Evolutionary conservation across 176 grass and related monocot genomes (phyloP).

Genomic region (Oryza glaberrima): DNA sequence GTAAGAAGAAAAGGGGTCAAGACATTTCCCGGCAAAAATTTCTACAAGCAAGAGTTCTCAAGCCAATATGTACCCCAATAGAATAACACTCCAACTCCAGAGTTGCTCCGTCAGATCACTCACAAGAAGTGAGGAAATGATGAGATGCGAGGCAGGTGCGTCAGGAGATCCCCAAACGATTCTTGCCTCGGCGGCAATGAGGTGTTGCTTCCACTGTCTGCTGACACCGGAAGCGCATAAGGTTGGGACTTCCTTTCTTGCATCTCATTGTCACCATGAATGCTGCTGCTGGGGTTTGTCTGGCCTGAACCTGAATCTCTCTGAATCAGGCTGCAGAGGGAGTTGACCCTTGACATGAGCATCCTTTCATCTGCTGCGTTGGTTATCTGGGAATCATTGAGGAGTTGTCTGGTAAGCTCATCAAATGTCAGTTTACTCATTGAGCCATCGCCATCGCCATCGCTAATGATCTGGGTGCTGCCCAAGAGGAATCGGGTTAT

Average conservation of each 20-base stretch:
- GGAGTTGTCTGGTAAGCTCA: constrained; percentile 58
- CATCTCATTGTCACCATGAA: constrained; percentile 11
- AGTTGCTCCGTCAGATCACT: constrained; percentile 16
- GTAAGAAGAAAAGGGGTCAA: background rate
- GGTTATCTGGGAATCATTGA: constrained; percentile 58
- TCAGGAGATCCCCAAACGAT: constrained; percentile 60
- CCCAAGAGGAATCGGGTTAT: constrained; percentile 54
- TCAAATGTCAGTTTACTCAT: constrained; percentile 54
- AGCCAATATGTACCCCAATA: background rate
- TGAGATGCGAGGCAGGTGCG: constrained; percentile 63
- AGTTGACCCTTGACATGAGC: constrained; percentile 84
- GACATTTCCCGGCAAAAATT: constrained; percentile 13
- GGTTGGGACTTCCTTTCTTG: constrained; percentile 27
- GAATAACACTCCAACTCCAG: background rate
- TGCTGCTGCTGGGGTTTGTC: background rate
- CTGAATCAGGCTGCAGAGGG: constrained; percentile 74
- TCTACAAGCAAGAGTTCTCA: constrained; percentile 7
- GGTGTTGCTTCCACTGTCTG: constrained; percentile 6
- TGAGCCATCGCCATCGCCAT: background rate
- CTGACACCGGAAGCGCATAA: background rate
- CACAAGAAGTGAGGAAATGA: constrained; percentile 74
- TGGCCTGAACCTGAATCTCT: constrained; percentile 34
- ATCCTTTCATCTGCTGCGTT: constrained; percentile 57
- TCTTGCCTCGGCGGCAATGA: constrained; percentile 48
- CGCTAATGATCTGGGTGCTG: constrained; percentile 42